phyloP scores from a whole-genome alignment of 331 rosid genomes.

The Phaseolus coccineus region DNA sequence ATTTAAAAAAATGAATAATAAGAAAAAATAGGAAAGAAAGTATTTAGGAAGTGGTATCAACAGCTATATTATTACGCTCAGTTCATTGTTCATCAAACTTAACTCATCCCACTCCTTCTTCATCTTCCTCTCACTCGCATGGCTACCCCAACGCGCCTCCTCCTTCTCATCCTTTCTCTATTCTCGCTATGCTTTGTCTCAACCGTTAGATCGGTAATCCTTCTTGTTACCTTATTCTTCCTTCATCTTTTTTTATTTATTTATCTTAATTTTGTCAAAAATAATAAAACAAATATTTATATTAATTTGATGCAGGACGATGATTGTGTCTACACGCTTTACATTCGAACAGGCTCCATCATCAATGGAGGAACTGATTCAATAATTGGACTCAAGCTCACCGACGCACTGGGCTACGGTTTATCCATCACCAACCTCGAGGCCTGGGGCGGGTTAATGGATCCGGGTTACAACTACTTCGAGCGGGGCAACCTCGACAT shows the following conservation, averaged over 20 bases:
- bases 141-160: conserved; percentile 10
- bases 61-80: too few relatives aligned
- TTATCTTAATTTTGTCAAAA: background rate
- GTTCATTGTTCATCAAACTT: too few relatives aligned
- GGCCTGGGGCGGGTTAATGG: conserved; percentile 92
- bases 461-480: conserved; percentile 63
- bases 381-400: conserved; percentile 51
- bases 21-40: too few relatives aligned
- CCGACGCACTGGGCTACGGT: conserved; percentile 50
- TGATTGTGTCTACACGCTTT: conserved; percentile 74
- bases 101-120: too few relatives aligned
- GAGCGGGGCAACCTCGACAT: conserved; percentile 91
- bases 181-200: conserved; percentile 47
- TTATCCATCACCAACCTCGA: conserved; percentile 57
- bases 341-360: conserved; percentile 76
- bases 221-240: too few relatives aligned
- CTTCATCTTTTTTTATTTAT: background rate
- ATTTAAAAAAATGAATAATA: too few relatives aligned
- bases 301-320: conserved; percentile 49
- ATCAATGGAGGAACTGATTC: conserved; percentile 84
- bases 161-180: conserved; percentile 36
- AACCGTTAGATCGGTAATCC: conserved; percentile 41
- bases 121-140: background rate
- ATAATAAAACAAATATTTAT: background rate
- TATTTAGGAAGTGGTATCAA: too few relatives aligned